Base-by-base conservation (phyloP, 2,329 filamentous ascomycete genomes). In the Epichloe coenophiala region DNA sequence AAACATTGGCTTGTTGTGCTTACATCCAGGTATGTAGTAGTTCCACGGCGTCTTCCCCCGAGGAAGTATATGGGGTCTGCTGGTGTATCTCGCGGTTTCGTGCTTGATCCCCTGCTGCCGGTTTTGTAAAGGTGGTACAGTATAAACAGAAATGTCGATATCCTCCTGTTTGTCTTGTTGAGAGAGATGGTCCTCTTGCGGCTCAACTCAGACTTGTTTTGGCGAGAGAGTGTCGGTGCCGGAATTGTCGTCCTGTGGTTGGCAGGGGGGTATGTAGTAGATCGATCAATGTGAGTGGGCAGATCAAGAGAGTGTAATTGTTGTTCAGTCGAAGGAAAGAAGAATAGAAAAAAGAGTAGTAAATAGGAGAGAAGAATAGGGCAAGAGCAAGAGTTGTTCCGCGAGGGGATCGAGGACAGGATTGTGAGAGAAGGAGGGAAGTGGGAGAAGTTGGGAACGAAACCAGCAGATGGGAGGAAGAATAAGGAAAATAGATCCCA, bases 401-500 rank as follows among this genome's bases (percentile, higher is more conserved):
- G 9, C 17, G 15, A 12, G 21, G 38, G 35, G 21, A 6, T 36
- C 21, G 17, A 45, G 39, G 15, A 43, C 45, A 48, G 43, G 47
- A 44, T 48, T 49, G 39, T 39, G 37, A 36, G 41, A 27, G 42
- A 43, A 46, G 50, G 45, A 39, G 50, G 49, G 40, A 39, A 51
- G 50, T 50, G 45, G 23, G 40, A 45, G 37, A 52, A 52, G 36
- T 49, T 46, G n/a, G 45, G 48, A 48, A 51, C 45, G 40, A 49
- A 43, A 49, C 33, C 40, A 49, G 40, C 39, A n/a, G 51, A 55
- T 44, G 48, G 51, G 47, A 36, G 40, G 39, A 48, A 49, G 48
- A 51, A 52, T 23, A 41, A 53, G 47, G 48, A 46, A 53, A 51
- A 49, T 40, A 45, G 38, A 51, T 46, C 33, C 40, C 21, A 48